Evolutionary conservation across 2,329 filamentous ascomycete genomes (phyloP).

Genomic region (Phialophora chinensis): DNA sequence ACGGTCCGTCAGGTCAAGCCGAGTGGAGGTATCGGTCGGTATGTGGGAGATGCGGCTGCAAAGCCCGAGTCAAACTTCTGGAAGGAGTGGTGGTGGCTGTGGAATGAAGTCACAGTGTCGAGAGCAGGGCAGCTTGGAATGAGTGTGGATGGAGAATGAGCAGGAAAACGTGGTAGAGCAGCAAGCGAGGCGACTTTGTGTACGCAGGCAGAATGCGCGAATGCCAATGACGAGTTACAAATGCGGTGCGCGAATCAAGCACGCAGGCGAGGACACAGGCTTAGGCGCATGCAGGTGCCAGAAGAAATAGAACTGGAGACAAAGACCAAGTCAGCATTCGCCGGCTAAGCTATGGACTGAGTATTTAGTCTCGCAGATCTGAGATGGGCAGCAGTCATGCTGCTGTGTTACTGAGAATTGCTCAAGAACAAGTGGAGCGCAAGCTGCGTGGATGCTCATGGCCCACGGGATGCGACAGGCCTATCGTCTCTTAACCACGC

Average conservation of each 20-base stretch:
- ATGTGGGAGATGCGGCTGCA: slow-evolving; percentile 7
- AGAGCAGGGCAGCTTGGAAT: slow-evolving; percentile 16
- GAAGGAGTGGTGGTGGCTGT: slow-evolving; percentile 22
- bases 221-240: slow-evolving; percentile 17
- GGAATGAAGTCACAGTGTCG: not conserved
- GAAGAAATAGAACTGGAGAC: slow-evolving; percentile 14
- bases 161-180: slow-evolving; percentile 23
- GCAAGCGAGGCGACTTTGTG: slow-evolving; percentile 21
- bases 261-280: slow-evolving; percentile 10
- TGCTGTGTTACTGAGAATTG: slow-evolving; percentile 16
- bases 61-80: slow-evolving; percentile 9
- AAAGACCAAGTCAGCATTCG: slow-evolving; percentile 8
- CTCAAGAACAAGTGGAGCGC: slow-evolving; percentile 7
- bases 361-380: slow-evolving; percentile 17
- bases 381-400: slow-evolving; percentile 7
- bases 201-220: slow-evolving; percentile 11
- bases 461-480: not conserved
- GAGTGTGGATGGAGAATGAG: slow-evolving; percentile 20
- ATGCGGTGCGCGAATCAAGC: slow-evolving; percentile 18
- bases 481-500: not conserved
- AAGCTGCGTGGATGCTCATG: not conserved
- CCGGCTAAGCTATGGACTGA: slow-evolving; percentile 14
- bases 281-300: slow-evolving; percentile 14
- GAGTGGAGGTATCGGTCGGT: slow-evolving; percentile 12
- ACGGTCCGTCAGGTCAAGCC: slow-evolving; percentile 4